Percentiles rank a stretch among this genome's conserved stretches.
These are phyloP conservation scores for Talaromyces sp. DNA, from an alignment of 2,329 filamentous ascomycete genomes.

Conservation along the genomic window DNA sequence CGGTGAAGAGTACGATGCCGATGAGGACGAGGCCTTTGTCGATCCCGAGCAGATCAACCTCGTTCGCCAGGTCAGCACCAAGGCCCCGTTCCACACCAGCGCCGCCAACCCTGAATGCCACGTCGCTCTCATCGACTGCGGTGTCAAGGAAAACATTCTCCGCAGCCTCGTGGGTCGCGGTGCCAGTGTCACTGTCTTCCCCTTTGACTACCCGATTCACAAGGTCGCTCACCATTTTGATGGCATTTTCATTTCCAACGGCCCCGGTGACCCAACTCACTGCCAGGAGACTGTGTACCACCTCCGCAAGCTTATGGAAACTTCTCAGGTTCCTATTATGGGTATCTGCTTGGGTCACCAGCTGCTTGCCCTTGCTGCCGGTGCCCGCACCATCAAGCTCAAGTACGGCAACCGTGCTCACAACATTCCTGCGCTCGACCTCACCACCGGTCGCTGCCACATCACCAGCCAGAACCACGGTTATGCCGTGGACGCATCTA, in stretches of 20 bases:
- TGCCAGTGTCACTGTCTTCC: slow-evolving; percentile 88
- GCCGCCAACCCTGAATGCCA: slow-evolving; percentile 79
- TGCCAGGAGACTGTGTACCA: slow-evolving; percentile 93
- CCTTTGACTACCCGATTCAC: slow-evolving; percentile 95
- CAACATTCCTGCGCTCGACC: slow-evolving; percentile 92
- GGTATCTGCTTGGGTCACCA: slow-evolving; percentile 98
- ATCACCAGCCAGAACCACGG: slow-evolving; percentile 99
- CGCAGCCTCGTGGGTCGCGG: slow-evolving; percentile 88
- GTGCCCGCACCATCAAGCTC: slow-evolving; percentile 89
- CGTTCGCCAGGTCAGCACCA: slow-evolving; percentile 93
- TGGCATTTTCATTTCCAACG: slow-evolving; percentile 98
- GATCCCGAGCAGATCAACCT: slow-evolving; percentile 96
- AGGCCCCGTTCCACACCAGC: slow-evolving; percentile 92
- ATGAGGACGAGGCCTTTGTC: slow-evolving; percentile 93
- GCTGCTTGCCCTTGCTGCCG: slow-evolving; percentile 82
- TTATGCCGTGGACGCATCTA: slow-evolving; percentile 84
- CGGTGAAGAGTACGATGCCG: slow-evolving; percentile 96
- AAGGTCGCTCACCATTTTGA: slow-evolving; percentile 98
- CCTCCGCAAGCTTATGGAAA: slow-evolving; percentile 83
- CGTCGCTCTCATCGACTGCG: slow-evolving; percentile 92
- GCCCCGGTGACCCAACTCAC: slow-evolving; percentile 95
- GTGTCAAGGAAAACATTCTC: slow-evolving; percentile 99
- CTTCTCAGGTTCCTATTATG: slow-evolving; percentile 87
- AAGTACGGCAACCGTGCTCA: slow-evolving; percentile 99
- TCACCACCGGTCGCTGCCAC: slow-evolving; percentile 95